A percentile compares a stretch with the other conserved stretches of the same genome.
phyloP scores from a whole-genome alignment of 2,329 filamentous ascomycete species.

The Aspergillus niger region DNA sequence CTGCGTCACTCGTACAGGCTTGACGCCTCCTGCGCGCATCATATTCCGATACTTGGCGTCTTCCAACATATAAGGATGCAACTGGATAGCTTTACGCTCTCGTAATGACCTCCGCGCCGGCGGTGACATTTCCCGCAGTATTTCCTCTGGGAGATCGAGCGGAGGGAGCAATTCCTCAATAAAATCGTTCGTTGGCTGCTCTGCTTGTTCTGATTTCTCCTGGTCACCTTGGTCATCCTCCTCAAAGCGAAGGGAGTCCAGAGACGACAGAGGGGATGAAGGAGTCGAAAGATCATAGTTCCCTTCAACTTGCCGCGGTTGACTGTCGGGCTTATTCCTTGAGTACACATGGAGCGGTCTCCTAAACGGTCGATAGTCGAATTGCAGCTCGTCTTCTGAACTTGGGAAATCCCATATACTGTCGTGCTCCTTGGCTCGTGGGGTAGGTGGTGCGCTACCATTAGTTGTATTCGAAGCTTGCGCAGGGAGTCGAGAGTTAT shows the following conservation, averaged over 20 bases:
- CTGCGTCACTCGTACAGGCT: conserved; percentile 41
- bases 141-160: conserved; percentile 31
- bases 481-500: neutral
- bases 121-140: conserved; percentile 29
- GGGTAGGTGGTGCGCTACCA: conserved; percentile 16
- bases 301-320: conserved; percentile 12
- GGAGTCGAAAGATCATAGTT: conserved; percentile 35
- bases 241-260: conserved; percentile 24
- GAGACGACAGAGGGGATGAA: conserved; percentile 39
- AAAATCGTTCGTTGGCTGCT: conserved; percentile 3
- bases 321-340: neutral
- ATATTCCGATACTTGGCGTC: conserved; percentile 46
- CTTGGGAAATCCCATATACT: conserved; percentile 31
- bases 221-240: neutral
- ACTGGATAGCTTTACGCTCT: conserved; percentile 50
- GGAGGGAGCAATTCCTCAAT: conserved; percentile 22
- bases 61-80: conserved; percentile 52
- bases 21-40: conserved; percentile 46
- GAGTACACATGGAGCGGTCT: conserved; percentile 15
- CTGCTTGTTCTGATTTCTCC: neutral
- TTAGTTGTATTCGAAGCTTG: conserved; percentile 8
- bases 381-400: conserved; percentile 41
- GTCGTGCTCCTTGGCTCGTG: conserved; percentile 15
- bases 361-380: conserved; percentile 27
- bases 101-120: conserved; percentile 41